Percentiles rank a stretch among this genome's conserved stretches.
Conservation (phyloP, 2,329 filamentous ascomycete species). For the Fusarium lateritium region DNA sequence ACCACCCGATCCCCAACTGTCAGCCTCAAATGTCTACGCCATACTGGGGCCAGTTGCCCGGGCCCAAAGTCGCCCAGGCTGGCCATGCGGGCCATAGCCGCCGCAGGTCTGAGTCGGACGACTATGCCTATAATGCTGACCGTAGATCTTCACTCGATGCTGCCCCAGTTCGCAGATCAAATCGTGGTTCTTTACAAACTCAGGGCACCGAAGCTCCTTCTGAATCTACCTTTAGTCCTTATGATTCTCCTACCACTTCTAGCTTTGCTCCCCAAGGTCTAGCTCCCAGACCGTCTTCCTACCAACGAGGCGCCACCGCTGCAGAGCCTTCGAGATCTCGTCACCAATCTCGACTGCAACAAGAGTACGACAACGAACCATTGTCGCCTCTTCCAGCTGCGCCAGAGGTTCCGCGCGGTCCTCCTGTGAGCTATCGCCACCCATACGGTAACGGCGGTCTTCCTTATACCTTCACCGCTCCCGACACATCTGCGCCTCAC, state of each 20-base stretch:
- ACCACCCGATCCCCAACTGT: slow-evolving; percentile 35
- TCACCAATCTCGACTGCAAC: slow-evolving; percentile 52
- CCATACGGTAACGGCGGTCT: slow-evolving; percentile 56
- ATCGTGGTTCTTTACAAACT: slow-evolving; percentile 70
- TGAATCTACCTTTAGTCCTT: slow-evolving; percentile 72
- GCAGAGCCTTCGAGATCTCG: slow-evolving; percentile 60
- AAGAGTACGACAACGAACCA: slow-evolving; percentile 58
- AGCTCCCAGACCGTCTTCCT: slow-evolving; percentile 72
- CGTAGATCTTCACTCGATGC: slow-evolving; percentile 53
- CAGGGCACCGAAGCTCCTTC: slow-evolving; percentile 68
- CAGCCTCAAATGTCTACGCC: slow-evolving; percentile 62
- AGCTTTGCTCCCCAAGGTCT: slow-evolving; percentile 67
- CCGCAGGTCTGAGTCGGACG: slow-evolving; percentile 54
- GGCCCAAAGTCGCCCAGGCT: slow-evolving; percentile 58
- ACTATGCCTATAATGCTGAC: slow-evolving; percentile 51
- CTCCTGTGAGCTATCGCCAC: slow-evolving; percentile 70
- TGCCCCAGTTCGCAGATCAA: slow-evolving; percentile 61
- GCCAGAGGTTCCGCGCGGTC: slow-evolving; percentile 73
- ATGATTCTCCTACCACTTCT: slow-evolving; percentile 68
- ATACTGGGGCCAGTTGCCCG: slow-evolving; percentile 73
- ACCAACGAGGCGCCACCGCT: slow-evolving; percentile 63
- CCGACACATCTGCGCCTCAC: slow-evolving; percentile 27
- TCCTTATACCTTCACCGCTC: slow-evolving; percentile 44
- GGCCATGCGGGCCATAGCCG: slow-evolving; percentile 51
- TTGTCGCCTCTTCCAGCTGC: slow-evolving; percentile 63